Evolutionary conservation across 2,329 filamentous ascomycete species (phyloP).

Genomic region (Scytalidium sp.): DNA sequence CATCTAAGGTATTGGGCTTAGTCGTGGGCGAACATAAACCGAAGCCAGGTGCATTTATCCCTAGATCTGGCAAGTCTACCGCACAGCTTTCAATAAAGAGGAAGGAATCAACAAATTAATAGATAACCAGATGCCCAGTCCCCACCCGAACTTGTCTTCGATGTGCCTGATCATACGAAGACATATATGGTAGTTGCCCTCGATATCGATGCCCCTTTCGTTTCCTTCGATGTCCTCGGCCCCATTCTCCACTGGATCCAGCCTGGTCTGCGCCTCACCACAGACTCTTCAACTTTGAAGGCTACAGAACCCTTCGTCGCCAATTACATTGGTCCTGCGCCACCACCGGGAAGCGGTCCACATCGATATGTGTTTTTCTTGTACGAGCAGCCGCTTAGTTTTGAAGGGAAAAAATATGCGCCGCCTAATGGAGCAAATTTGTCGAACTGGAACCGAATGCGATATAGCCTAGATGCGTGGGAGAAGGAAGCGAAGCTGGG

Average conservation of each 20-base stretch:
- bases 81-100: not conserved
- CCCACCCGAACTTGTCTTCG: conserved; percentile 17
- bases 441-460: conserved; percentile 33
- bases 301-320: conserved; percentile 25
- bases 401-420: conserved; percentile 31
- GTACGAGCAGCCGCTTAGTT: conserved; percentile 42
- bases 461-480: conserved; percentile 40
- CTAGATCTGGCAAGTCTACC: conserved; percentile 24
- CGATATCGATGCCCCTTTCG: conserved; percentile 47
- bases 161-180: conserved; percentile 4
- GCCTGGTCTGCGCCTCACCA: conserved; percentile 21
- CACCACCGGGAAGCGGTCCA: conserved; percentile 41
- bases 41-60: conserved; percentile 29
- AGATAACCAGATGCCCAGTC: conserved; percentile 16
- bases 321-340: conserved; percentile 42
- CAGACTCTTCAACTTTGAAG: conserved; percentile 7
- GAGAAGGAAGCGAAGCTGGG: conserved; percentile 32
- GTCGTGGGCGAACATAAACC: conserved; percentile 24
- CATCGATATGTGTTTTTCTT: conserved; percentile 49
- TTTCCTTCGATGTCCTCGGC: conserved; percentile 35
- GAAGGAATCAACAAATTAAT: not conserved
- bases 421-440: conserved; percentile 34
- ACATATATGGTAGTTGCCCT: conserved; percentile 39
- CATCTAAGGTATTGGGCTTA: conserved; percentile 31
- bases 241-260: conserved; percentile 48